Conservation (phyloP, 257 asterid genomes). For the Linderniella brevidens region DNA sequence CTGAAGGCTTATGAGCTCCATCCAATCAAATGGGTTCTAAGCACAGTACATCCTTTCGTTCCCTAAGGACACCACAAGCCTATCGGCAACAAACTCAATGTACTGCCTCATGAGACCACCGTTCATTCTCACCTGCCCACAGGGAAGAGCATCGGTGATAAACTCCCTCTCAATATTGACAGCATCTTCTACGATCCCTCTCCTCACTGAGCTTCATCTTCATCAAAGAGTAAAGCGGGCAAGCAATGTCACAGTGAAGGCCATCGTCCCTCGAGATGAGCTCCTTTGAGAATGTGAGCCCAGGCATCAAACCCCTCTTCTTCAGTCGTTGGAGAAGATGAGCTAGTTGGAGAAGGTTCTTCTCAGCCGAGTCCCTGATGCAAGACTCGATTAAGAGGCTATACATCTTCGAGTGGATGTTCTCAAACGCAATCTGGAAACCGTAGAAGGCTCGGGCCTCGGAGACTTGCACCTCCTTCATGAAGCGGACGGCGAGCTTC, state of each 20-base stretch:
- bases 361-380: conserved; percentile 44
- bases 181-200: conserved; percentile 25
- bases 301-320: conserved; percentile 47
- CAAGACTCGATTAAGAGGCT: conserved; percentile 52
- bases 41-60: conserved; percentile 33
- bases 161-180: conserved; percentile 55
- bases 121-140: conserved; percentile 62
- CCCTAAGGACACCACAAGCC: conserved; percentile 40
- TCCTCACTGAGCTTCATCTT: conserved; percentile 33
- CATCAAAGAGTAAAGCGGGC: conserved; percentile 34
- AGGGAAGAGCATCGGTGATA: conserved; percentile 55
- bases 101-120: conserved; percentile 37
- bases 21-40: conserved; percentile 65
- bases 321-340: conserved; percentile 49
- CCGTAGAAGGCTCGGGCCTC: conserved; percentile 84
- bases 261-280: conserved; percentile 54
- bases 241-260: conserved; percentile 50
- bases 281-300: conserved; percentile 42
- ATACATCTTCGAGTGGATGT: conserved; percentile 66
- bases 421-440: conserved; percentile 51
- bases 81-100: conserved; percentile 52
- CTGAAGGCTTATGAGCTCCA: conserved; percentile 69
- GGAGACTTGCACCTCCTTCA: conserved; percentile 81
- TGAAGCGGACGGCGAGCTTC: conserved; percentile 88
- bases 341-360: conserved; percentile 22